Conservation (phyloP, 768 basidiomycete species). For the Pisolithus marmoratus region DNA sequence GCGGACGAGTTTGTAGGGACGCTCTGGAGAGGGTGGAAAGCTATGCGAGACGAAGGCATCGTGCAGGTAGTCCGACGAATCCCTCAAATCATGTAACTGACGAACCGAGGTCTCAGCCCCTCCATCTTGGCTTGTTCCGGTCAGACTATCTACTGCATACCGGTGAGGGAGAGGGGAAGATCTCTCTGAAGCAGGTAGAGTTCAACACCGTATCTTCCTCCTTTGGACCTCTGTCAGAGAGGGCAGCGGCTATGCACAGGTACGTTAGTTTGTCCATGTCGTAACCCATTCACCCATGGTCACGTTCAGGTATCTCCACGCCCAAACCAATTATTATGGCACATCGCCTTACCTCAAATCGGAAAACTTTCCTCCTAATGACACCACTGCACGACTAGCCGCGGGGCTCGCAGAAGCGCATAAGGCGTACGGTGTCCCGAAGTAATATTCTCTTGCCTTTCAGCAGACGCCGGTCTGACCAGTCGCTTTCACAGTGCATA, state of each 20-base stretch:
- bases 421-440: slow-evolving; percentile 54
- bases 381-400: slow-evolving; percentile 63
- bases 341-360: slow-evolving; percentile 45
- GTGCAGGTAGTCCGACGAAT: slow-evolving; percentile 38
- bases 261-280: slow-evolving; percentile 26
- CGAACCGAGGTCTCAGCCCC: slow-evolving; percentile 41
- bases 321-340: slow-evolving; percentile 63
- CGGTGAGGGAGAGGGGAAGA: slow-evolving; percentile 24
- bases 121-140: slow-evolving; percentile 87
- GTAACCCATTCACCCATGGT: not conserved
- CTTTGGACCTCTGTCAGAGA: slow-evolving; percentile 76
- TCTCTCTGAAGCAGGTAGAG: slow-evolving; percentile 86
- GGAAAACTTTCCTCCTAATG: slow-evolving; percentile 67
- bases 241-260: slow-evolving; percentile 70
- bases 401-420: slow-evolving; percentile 79
- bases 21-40: slow-evolving; percentile 85
- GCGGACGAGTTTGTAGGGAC: slow-evolving; percentile 85
- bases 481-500: slow-evolving; percentile 31
- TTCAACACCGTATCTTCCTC: slow-evolving; percentile 96
- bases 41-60: slow-evolving; percentile 57
- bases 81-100: not conserved
- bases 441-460: slow-evolving; percentile 30
- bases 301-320: slow-evolving; percentile 53
- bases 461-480: not conserved
- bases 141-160: slow-evolving; percentile 91